phyloP scores from a whole-genome alignment of 2,329 filamentous ascomycete species.

The Fusarium domesticum region DNA sequence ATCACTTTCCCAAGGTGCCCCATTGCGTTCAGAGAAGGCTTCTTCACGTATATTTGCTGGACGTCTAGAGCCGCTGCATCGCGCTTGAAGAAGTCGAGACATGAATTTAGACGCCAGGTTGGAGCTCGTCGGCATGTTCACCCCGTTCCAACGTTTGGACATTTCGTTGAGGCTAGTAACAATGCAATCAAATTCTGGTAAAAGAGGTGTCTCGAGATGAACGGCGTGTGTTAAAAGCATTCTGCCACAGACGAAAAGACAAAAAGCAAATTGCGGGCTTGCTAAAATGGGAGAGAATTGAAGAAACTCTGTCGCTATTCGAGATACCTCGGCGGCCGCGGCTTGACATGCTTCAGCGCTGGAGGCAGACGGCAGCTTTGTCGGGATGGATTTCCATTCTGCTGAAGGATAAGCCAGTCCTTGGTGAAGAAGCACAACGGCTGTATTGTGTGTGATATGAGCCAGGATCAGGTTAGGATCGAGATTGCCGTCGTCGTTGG shows the following conservation, averaged over 20 bases:
- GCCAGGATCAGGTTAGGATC: slow-evolving; percentile 39
- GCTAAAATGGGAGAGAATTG: slow-evolving; percentile 5
- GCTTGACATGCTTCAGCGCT: slow-evolving; percentile 20
- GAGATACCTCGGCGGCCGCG: slow-evolving; percentile 14
- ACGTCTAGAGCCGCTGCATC: neutral
- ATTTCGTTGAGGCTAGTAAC: slow-evolving; percentile 12
- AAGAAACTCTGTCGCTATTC: slow-evolving; percentile 13
- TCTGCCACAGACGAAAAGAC: slow-evolving; percentile 17
- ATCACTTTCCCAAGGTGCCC: neutral
- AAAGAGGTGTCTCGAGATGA: slow-evolving; percentile 6
- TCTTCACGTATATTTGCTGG: slow-evolving; percentile 10
- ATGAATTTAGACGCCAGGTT: slow-evolving; percentile 19
- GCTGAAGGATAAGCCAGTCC: slow-evolving; percentile 21
- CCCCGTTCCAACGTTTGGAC: slow-evolving; percentile 12
- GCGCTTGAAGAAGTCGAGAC: slow-evolving; percentile 9
- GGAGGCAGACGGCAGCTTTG: slow-evolving; percentile 12
- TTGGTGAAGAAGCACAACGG: slow-evolving; percentile 25
- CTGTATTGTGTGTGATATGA: slow-evolving; percentile 27
- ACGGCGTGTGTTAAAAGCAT: slow-evolving; percentile 14
- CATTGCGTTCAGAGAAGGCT: slow-evolving; percentile 12
- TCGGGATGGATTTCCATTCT: slow-evolving; percentile 15
- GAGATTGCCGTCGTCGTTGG: slow-evolving; percentile 38
- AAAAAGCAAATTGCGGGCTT: slow-evolving; percentile 18
- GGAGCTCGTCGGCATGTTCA: neutral
- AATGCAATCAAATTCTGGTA: slow-evolving; percentile 9